These are phyloP conservation scores for Leccinum arenicola DNA, from an alignment of 768 basidiomycete species.

Conservation along the genomic window DNA sequence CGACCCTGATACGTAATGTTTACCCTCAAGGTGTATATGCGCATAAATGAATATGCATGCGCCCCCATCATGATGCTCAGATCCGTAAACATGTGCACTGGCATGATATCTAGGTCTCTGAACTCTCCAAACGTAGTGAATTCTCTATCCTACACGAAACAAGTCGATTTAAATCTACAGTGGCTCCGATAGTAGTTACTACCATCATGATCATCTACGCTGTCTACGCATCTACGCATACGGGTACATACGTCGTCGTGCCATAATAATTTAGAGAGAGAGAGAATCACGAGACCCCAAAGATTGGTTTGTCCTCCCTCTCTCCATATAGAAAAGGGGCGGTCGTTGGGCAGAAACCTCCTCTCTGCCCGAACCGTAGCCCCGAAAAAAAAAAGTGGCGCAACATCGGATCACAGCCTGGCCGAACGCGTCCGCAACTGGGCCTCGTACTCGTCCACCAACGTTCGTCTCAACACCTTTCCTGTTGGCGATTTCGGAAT, in stretches of 20 bases:
- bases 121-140: background rate
- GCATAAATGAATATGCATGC: no score
- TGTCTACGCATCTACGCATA: background rate
- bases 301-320: background rate
- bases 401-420: slow-evolving; percentile 20
- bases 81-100: no score
- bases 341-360: background rate
- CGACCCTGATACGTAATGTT: background rate
- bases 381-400: background rate
- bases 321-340: background rate
- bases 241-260: background rate
- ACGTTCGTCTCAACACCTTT: slow-evolving; percentile 59
- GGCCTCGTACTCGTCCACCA: slow-evolving; percentile 58
- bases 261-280: background rate
- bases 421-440: slow-evolving; percentile 17
- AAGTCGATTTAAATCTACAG: background rate
- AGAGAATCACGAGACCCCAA: background rate
- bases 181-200: background rate
- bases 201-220: background rate
- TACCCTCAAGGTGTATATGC: no score
- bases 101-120: background rate
- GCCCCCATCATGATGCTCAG: no score
- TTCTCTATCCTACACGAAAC: background rate
- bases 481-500: slow-evolving; percentile 76
- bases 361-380: background rate